These are phyloP conservation scores for Taxillus chinensis DNA, from an alignment of 164 flowering plant species.

Conservation along the genomic window DNA sequence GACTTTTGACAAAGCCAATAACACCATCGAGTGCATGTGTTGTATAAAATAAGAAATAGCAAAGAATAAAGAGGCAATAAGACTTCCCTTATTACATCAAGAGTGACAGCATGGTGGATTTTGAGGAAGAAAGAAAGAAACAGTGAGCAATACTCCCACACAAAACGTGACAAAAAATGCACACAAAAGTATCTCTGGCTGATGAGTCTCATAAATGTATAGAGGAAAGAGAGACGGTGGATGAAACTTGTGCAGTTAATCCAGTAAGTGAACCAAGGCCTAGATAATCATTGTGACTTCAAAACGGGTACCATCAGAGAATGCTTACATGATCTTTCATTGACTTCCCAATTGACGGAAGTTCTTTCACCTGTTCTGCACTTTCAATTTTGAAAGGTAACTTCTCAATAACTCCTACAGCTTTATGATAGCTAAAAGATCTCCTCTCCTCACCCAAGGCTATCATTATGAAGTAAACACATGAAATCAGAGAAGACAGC, in stretches of 20 bases:
- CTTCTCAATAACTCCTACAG: constrained; percentile 81
- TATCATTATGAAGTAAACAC: constrained; percentile 14
- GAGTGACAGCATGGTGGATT: not conserved
- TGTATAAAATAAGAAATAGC: not conserved
- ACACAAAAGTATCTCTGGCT: too few species aligned
- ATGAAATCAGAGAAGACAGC: constrained; percentile 2
- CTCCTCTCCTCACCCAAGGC: constrained; percentile 94
- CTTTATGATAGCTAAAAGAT: constrained; percentile 93
- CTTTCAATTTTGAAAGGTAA: constrained; percentile 79
- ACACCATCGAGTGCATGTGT: not conserved
- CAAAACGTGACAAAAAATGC: too few species aligned
- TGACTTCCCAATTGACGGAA: constrained; percentile 85
- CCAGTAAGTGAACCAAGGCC: not conserved
- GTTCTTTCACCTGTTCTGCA: constrained; percentile 67
- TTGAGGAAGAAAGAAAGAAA: not conserved
- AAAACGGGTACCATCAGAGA: not conserved
- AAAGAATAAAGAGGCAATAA: not conserved
- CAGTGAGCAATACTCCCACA: too few species aligned
- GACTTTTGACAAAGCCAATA: too few species aligned
- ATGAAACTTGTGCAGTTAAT: not conserved
- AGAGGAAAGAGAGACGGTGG: too few species aligned
- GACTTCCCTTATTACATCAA: not conserved
- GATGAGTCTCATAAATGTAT: too few species aligned
- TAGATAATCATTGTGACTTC: not conserved
- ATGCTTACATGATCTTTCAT: constrained; percentile 83